Evolutionary conservation across 257 asterid species (phyloP).

Genomic region (Scutellaria galericulata): DNA sequence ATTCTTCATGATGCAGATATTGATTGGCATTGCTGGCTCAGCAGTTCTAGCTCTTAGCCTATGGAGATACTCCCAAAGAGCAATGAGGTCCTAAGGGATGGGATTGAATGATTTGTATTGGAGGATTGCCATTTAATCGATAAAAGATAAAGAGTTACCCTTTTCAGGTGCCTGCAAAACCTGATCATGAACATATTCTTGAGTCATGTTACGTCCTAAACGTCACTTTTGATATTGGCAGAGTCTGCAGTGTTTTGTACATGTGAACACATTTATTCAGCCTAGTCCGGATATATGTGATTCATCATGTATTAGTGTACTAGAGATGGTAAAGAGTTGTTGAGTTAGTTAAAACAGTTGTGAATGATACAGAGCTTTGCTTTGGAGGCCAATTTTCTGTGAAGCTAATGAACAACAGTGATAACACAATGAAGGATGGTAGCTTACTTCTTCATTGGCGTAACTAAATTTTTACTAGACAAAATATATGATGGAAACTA

Average conservation of each 20-base stretch:
- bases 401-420: no score
- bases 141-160: background rate
- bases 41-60: slow-evolving; percentile 59
- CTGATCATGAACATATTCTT: background rate
- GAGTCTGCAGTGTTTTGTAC: background rate
- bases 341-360: background rate
- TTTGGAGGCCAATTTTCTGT: no score
- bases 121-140: background rate
- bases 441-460: no score
- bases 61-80: slow-evolving; percentile 72
- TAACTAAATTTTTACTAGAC: no score
- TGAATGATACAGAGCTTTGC: no score
- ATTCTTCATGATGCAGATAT: slow-evolving; percentile 54
- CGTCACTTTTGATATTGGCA: background rate
- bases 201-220: background rate
- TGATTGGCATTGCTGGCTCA: slow-evolving; percentile 71
- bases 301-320: background rate
- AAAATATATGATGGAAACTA: no score
- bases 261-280: background rate
- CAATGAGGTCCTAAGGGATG: slow-evolving; percentile 43
- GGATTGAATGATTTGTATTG: slow-evolving; percentile 21
- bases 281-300: background rate
- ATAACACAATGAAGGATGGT: no score
- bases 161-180: slow-evolving; percentile 8
- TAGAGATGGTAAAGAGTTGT: background rate